Evolutionary conservation across 139 green algal species (phyloP).

Genomic region (Coelastrella sp.): DNA sequence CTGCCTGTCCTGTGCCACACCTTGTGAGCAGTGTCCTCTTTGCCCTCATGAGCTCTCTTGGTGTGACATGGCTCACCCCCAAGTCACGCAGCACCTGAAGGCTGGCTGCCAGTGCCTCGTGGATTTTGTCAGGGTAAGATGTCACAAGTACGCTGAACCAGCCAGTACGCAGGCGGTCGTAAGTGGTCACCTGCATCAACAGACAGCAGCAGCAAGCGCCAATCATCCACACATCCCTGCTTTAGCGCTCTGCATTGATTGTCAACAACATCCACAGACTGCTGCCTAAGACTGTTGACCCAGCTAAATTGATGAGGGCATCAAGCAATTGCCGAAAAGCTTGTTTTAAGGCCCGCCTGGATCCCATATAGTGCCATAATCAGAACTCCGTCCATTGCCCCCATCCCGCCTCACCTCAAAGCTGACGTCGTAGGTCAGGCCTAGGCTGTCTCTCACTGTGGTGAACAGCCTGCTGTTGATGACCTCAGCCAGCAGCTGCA

Average conservation of each 20-base stretch:
- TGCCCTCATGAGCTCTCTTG: slow-evolving; percentile 76
- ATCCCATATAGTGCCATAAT: background rate
- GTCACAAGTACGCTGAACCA: slow-evolving; percentile 96
- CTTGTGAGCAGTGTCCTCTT: slow-evolving; percentile 48
- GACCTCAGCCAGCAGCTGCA: slow-evolving; percentile 81
- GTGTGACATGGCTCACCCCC: slow-evolving; percentile 65
- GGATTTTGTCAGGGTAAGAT: slow-evolving; percentile 94
- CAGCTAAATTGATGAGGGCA: background rate
- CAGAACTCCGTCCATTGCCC: background rate
- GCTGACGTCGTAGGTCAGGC: slow-evolving; percentile 98
- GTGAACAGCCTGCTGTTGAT: slow-evolving; percentile 98
- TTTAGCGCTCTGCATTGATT: background rate
- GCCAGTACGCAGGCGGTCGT: slow-evolving; percentile 65
- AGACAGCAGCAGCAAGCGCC: background rate
- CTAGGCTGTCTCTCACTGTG: slow-evolving; percentile 94
- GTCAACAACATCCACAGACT: background rate
- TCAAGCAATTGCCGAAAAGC: background rate
- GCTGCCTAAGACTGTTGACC: background rate
- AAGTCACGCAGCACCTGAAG: slow-evolving; percentile 86
- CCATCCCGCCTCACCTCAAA: slow-evolving; percentile 83
- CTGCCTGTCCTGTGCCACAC: background rate
- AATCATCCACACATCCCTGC: background rate
- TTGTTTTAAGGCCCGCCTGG: background rate
- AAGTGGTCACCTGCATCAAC: slow-evolving; percentile 52
- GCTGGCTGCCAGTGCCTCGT: slow-evolving; percentile 89